Evolutionary conservation across 140 eudicot species (phyloP).

Genomic region (Senecio squalidus): DNA sequence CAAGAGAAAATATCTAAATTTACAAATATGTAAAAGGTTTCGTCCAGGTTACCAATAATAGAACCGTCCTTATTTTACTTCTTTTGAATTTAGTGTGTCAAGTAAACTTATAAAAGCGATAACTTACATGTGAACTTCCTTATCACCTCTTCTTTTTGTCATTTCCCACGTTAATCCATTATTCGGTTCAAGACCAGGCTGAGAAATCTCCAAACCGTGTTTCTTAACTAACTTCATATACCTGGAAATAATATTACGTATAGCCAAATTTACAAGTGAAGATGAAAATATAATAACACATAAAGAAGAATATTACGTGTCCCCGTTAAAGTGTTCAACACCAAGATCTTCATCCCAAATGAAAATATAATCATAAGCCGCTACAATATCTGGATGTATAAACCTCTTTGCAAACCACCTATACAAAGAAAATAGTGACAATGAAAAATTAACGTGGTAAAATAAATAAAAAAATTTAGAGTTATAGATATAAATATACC

Average conservation of each 20-base stretch:
- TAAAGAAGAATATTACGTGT: too few relatives aligned
- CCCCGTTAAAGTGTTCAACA: constrained; percentile 68
- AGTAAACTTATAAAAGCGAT: too few relatives aligned
- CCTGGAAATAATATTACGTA: background rate
- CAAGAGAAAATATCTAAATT: too few relatives aligned
- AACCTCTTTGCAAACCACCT: constrained; percentile 97
- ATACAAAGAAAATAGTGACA: background rate
- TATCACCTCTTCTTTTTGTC: constrained; percentile 73
- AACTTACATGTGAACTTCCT: constrained; percentile 73
- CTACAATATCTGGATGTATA: constrained; percentile 70
- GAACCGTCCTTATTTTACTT: too few relatives aligned
- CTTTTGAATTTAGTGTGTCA: too few relatives aligned
- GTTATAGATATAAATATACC: constrained; percentile 20
- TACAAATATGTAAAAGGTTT: too few relatives aligned
- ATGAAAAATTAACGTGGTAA: background rate
- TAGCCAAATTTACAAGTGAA: too few relatives aligned
- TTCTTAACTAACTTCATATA: constrained; percentile 55
- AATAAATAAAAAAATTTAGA: background rate
- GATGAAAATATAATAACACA: too few relatives aligned
- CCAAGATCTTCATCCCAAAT: constrained; percentile 93
- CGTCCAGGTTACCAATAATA: too few relatives aligned
- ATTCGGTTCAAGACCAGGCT: constrained; percentile 76
- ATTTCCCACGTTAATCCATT: constrained; percentile 67
- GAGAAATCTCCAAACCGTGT: constrained; percentile 71
- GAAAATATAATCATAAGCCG: constrained; percentile 72